These are phyloP conservation scores for Myochromella boudieri DNA, from an alignment of 768 basidiomycete species.

Conservation along the genomic window DNA sequence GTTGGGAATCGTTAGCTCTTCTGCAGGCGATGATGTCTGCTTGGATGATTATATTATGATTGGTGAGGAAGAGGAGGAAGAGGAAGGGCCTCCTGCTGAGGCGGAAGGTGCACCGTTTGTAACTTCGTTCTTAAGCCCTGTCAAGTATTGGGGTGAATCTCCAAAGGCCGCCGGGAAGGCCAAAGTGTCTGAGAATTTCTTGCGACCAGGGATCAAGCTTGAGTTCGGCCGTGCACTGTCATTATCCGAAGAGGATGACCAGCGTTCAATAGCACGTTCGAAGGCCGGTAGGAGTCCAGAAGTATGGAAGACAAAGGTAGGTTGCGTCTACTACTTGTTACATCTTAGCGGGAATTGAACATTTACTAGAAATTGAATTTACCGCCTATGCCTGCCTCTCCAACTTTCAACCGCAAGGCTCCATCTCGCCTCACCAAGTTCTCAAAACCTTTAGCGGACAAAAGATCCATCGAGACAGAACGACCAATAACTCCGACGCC, in stretches of 20 bases:
- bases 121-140: constrained; percentile 38
- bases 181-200: constrained; percentile 21
- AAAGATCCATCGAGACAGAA: constrained; percentile 11
- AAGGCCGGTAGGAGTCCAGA: constrained; percentile 28
- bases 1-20: constrained; percentile 31
- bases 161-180: constrained; percentile 25
- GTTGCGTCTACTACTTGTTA: constrained; percentile 7
- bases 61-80: constrained; percentile 24
- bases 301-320: constrained; percentile 25
- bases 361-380: constrained; percentile 34
- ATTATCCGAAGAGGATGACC: constrained; percentile 29
- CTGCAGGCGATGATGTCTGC: constrained; percentile 8
- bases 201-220: constrained; percentile 42
- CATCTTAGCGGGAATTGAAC: constrained; percentile 12
- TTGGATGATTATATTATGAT: constrained; percentile 18
- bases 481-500: constrained; percentile 16
- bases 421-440: constrained; percentile 11
- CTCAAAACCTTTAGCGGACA: constrained; percentile 17
- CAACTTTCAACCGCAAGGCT: constrained; percentile 40
- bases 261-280: constrained; percentile 24
- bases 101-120: constrained; percentile 32
- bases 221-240: constrained; percentile 27
- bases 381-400: constrained; percentile 46
- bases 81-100: constrained; percentile 21
- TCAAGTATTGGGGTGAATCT: constrained; percentile 42